Evolutionary conservation across 108 stramenopile species (phyloP).

Genomic region (Cylindrotheca closterium): DNA sequence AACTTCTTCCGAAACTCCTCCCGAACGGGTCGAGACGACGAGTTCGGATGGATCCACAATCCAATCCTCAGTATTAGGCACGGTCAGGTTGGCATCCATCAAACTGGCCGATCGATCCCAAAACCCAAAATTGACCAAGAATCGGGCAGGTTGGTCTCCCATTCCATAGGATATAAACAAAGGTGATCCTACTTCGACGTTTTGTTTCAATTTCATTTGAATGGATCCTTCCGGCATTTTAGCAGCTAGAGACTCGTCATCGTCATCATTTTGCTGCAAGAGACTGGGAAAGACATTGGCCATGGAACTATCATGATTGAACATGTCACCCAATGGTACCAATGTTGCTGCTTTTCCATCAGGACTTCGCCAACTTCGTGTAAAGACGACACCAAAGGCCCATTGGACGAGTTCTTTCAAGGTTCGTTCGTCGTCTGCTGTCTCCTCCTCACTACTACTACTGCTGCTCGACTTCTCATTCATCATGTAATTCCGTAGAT

Average conservation of each 20-base stretch:
- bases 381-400: constrained; percentile 45
- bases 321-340: constrained; percentile 46
- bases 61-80: background rate
- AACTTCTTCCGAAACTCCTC: constrained; percentile 27
- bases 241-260: no score
- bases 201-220: constrained; percentile 2
- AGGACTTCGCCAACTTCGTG: constrained; percentile 35
- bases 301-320: constrained; percentile 32
- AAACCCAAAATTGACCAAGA: constrained; percentile 43
- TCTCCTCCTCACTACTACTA: no score
- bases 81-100: constrained; percentile 21
- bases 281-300: constrained; percentile 26
- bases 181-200: background rate
- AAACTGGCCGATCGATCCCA: constrained; percentile 18
- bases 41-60: constrained; percentile 18
- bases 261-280: constrained; percentile 13
- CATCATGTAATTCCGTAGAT: background rate
- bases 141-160: constrained; percentile 28
- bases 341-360: constrained; percentile 9
- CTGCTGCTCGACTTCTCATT: no score
- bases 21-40: constrained; percentile 22
- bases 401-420: constrained; percentile 21
- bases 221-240: constrained; percentile 8
- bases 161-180: constrained; percentile 39
- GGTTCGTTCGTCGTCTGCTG: constrained; percentile 3